These are phyloP conservation scores for Trichophyton simii DNA, from an alignment of 2,329 filamentous ascomycete genomes.

Conservation along the genomic window DNA sequence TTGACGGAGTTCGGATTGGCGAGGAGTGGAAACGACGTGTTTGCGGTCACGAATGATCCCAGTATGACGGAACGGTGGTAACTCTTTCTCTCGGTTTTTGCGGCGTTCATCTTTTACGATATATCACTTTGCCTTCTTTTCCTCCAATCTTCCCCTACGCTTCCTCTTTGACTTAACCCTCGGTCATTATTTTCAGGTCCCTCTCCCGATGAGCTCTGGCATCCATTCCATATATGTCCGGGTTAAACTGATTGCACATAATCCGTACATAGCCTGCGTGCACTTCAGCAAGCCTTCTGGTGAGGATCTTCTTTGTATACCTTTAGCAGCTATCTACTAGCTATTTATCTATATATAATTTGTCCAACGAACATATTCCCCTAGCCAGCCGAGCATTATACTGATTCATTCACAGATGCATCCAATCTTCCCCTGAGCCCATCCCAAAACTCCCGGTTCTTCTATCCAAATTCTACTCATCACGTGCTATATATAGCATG, in stretches of 20 bases:
- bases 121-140: neutral
- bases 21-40: slow-evolving; percentile 81
- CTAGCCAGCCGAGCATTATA: neutral
- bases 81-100: neutral
- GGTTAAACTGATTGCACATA: neutral
- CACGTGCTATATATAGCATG: too few relatives aligned
- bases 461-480: too few relatives aligned
- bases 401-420: neutral
- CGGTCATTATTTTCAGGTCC: neutral
- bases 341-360: neutral
- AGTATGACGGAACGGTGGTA: neutral
- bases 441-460: too few relatives aligned
- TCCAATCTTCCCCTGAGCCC: neutral
- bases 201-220: neutral
- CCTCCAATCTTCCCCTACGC: neutral
- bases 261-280: neutral
- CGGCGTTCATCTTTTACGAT: slow-evolving; percentile 4
- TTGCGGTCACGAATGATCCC: slow-evolving; percentile 45
- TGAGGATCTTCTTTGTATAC: neutral
- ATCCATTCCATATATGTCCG: neutral
- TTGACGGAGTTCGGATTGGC: slow-evolving; percentile 66
- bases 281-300: neutral
- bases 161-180: neutral
- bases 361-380: neutral
- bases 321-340: neutral